Evolutionary conservation across 805 yeast genomes (phyloP).

Genomic region (Clavispora fructus): DNA sequence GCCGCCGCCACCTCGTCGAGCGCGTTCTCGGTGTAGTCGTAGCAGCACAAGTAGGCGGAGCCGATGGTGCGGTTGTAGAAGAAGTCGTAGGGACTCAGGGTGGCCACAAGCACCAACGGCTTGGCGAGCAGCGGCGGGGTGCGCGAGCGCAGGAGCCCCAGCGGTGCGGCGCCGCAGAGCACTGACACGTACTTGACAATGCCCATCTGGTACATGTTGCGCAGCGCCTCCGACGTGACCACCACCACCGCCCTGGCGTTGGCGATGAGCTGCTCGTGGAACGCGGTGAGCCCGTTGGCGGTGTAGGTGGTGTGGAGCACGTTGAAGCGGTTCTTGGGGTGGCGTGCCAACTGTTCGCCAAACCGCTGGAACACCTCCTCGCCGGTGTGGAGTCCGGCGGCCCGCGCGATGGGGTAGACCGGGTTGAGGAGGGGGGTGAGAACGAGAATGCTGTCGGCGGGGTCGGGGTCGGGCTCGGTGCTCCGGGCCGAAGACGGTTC

Average conservation of each 20-base stretch:
- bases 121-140: conserved; percentile 30
- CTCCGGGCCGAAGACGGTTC: no score
- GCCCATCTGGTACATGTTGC: conserved; percentile 59
- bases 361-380: conserved; percentile 51
- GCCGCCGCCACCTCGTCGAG: conserved; percentile 45
- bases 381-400: conserved; percentile 28
- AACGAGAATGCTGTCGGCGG: conserved; percentile 26
- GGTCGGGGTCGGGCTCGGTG: conserved; percentile 3
- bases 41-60: conserved; percentile 54
- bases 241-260: conserved; percentile 47
- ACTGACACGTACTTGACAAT: conserved; percentile 53
- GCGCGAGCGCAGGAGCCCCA: conserved; percentile 13
- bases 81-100: conserved; percentile 59
- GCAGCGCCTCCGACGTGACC: conserved; percentile 52
- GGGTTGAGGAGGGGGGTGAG: conserved; percentile 37
- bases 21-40: conserved; percentile 53
- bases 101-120: conserved; percentile 55
- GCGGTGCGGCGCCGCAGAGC: conserved; percentile 46
- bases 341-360: conserved; percentile 41
- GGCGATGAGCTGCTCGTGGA: conserved; percentile 51
- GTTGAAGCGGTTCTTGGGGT: conserved; percentile 30
- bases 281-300: conserved; percentile 48
- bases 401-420: conserved; percentile 19
- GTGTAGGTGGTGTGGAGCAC: conserved; percentile 56
- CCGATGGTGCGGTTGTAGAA: conserved; percentile 51